Conservation (phyloP, 768 basidiomycete species). For the Suillus tomentosus region DNA sequence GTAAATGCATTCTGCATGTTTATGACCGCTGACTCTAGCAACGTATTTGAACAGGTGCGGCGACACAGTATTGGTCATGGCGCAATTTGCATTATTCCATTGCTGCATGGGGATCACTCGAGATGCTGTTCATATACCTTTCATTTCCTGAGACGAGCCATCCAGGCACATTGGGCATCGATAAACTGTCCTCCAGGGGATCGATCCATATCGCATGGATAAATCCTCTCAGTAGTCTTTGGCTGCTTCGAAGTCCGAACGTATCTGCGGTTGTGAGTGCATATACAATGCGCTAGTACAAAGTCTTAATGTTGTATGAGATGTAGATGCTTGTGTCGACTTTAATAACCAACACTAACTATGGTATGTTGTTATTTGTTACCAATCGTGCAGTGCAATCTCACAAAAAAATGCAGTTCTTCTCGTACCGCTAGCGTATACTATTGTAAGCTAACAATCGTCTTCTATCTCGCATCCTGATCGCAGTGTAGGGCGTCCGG, state of each 20-base stretch:
- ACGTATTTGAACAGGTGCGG: conserved; percentile 36
- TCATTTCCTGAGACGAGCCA: conserved; percentile 71
- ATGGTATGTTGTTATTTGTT: neutral
- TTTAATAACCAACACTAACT: neutral
- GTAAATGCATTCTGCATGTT: conserved; percentile 26
- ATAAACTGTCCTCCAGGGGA: conserved; percentile 37
- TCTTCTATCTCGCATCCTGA: neutral
- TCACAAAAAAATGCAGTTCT: conserved; percentile 33
- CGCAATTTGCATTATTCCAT: conserved; percentile 55
- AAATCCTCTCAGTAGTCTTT: conserved; percentile 60
- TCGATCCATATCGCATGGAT: conserved; percentile 41
- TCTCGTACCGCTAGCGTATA: conserved; percentile 58
- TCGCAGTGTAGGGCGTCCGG: conserved; percentile 44
- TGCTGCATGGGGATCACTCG: conserved; percentile 40
- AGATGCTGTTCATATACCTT: conserved; percentile 41
- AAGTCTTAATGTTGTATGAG: no score
- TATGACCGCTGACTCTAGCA: neutral
- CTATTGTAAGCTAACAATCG: conserved; percentile 45
- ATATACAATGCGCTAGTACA: neutral
- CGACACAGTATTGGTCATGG: conserved; percentile 68
- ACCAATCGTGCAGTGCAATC: conserved; percentile 26
- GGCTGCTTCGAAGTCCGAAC: conserved; percentile 60
- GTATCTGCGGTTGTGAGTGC: conserved; percentile 52
- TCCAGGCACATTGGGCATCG: conserved; percentile 56
- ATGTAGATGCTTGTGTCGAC: conserved; percentile 1